Evolutionary conservation across 345 rosid genomes (phyloP).

Genomic region (Camelina neglecta): DNA sequence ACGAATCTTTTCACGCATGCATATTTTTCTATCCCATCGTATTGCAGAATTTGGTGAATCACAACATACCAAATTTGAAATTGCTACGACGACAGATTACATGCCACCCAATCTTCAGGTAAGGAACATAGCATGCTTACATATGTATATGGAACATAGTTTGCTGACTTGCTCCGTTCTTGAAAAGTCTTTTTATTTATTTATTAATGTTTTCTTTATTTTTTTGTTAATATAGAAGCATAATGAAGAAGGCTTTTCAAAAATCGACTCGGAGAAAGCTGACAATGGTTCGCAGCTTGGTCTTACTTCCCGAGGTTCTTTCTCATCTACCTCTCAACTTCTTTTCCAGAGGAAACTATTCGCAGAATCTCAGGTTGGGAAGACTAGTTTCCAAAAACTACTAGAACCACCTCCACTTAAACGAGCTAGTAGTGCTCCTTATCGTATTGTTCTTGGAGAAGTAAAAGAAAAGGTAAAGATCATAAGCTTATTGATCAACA

Average conservation of each 20-base stretch:
- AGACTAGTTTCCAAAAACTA: slow-evolving; percentile 93
- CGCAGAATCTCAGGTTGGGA: slow-evolving; percentile 80
- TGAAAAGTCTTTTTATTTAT: background rate
- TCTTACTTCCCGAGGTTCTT: slow-evolving; percentile 52
- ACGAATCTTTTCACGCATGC: background rate
- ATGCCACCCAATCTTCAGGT: slow-evolving; percentile 61
- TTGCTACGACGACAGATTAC: slow-evolving; percentile 66
- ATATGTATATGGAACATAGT: slow-evolving; percentile 10
- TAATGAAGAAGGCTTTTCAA: slow-evolving; percentile 51
- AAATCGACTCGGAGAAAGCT: slow-evolving; percentile 32
- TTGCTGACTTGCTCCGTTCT: background rate
- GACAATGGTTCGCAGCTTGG: slow-evolving; percentile 46
- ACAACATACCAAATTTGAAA: slow-evolving; percentile 73
- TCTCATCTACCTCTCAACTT: slow-evolving; percentile 51
- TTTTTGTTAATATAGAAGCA: slow-evolving; percentile 20
- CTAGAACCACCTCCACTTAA: slow-evolving; percentile 87
- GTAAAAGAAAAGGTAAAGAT: slow-evolving; percentile 83
- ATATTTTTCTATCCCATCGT: slow-evolving; percentile 25
- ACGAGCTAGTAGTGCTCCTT: slow-evolving; percentile 87
- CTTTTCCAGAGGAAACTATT: slow-evolving; percentile 73
- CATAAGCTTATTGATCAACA: background rate
- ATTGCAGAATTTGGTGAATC: slow-evolving; percentile 69
- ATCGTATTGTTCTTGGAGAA: slow-evolving; percentile 89
- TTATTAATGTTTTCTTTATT: background rate
- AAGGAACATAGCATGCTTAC: background rate